Evolutionary conservation across 805 yeast species (phyloP), one percentile per base, ranked within the genome.

Genomic region (Schizosaccharomyces lindneri): DNA sequence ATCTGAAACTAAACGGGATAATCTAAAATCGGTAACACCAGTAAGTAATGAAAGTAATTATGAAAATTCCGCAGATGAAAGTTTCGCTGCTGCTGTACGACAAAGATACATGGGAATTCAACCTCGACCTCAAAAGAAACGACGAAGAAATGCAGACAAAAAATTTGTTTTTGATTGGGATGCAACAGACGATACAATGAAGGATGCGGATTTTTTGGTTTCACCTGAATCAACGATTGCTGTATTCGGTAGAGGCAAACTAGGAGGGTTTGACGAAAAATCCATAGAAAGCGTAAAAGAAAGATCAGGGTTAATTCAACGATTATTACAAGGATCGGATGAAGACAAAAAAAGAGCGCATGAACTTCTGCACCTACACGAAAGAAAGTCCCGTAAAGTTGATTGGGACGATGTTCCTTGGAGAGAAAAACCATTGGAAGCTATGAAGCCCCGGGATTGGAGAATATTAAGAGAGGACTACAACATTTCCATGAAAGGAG

Each of bases 361-460:
- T 17, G 66, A 66, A 51, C 48, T 62, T 48, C 63, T 48, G 65
- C 65, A 57, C 57, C 71, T 70, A 31, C 59, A 43, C 59, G 67
- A 60, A 65, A 65, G 62, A 51, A 63, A 64, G 67, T 62, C 73
- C 72, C 64, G 39, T 19, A 55, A 59, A 61, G 60, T 43, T 43
- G 65, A 65, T 55, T 66, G 63, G 65, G 67, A 65, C 61, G 66
- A 65, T n/a, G 43, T 67, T 9, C 82, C 77, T 62, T 93, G 97
- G 97, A 72, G 80, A 0, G 76, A 80, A 51, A 93, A 90, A 67
- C 69, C 78, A 0, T 70, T 81, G 1, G 70, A 70, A 0, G 76
- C 79, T 51, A 88, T 90, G 97, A 79, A 79, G 0, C 73, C 76
- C 0, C 75, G 97, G 64, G 97, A 93, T 70, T 90, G 97, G 97